A percentile compares a stretch with the other conserved stretches of the same genome.
Conservation (phyloP, 257 asterid genomes). For the Ocimum tenuiflorum region DNA sequence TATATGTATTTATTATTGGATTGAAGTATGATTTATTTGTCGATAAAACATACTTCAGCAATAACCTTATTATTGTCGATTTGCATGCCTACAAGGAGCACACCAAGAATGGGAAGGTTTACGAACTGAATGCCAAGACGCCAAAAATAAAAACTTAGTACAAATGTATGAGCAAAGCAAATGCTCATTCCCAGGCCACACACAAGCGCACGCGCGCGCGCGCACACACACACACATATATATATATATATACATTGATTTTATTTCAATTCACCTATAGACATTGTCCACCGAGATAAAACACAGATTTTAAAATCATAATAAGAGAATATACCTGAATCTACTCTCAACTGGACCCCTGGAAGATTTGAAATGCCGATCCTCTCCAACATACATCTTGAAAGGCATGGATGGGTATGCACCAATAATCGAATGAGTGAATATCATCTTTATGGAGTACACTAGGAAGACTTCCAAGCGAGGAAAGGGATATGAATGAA, state of each 20-base stretch:
- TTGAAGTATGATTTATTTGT: too few relatives aligned
- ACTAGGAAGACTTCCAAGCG: too few relatives aligned
- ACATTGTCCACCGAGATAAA: background rate
- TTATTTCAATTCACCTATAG: background rate
- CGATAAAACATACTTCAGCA: too few relatives aligned
- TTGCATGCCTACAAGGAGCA: too few relatives aligned
- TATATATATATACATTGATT: background rate
- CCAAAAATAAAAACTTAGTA: background rate
- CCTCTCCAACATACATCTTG: conserved; percentile 25
- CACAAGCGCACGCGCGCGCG: too few relatives aligned
- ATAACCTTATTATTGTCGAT: too few relatives aligned
- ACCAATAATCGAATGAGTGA: conserved; percentile 58
- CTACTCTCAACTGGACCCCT: conserved; percentile 36
- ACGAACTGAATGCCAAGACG: background rate
- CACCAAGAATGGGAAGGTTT: background rate
- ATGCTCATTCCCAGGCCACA: background rate
- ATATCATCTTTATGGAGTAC: too few relatives aligned
- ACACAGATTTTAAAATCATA: background rate
- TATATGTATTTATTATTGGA: too few relatives aligned
- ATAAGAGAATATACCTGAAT: conserved; percentile 47
- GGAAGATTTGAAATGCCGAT: conserved; percentile 41
- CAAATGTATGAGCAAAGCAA: background rate
- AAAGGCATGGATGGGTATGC: conserved; percentile 33
- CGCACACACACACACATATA: too few relatives aligned
- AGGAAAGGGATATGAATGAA: too few relatives aligned